phyloP scores from a whole-genome alignment of 2,329 filamentous ascomycete genomes.

The Emericellopsis atlantica region DNA sequence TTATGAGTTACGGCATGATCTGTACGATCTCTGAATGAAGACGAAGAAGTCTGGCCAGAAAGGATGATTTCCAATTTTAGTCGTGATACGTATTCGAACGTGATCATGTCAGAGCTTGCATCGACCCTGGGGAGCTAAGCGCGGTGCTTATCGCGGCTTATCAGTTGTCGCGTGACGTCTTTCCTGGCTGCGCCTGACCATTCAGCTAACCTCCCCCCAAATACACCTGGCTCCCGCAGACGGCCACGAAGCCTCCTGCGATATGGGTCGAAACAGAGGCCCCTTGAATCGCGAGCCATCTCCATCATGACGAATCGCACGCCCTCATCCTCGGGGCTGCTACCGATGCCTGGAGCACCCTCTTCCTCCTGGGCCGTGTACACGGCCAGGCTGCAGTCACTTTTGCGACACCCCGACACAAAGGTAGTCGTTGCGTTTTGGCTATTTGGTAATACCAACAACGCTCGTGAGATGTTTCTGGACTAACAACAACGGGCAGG shows the following conservation, averaged over 20 bases:
- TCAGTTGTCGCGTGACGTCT: too few relatives aligned
- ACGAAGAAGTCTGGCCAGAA: too few relatives aligned
- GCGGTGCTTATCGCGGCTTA: too few relatives aligned
- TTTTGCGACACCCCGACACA: constrained; percentile 56
- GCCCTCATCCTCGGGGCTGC: constrained; percentile 28
- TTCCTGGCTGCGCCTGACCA: not conserved
- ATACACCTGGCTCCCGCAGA: not conserved
- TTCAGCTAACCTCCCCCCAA: not conserved
- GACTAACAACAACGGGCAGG: constrained; percentile 11
- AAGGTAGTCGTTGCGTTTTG: constrained; percentile 75
- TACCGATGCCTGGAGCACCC: constrained; percentile 45
- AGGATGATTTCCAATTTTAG: too few relatives aligned
- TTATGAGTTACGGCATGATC: too few relatives aligned
- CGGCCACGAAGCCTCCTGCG: not conserved
- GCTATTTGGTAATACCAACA: constrained; percentile 63
- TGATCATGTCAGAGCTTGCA: too few relatives aligned
- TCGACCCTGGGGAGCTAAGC: too few relatives aligned
- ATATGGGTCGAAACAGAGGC: not conserved
- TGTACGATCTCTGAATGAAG: too few relatives aligned
- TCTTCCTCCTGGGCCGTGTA: constrained; percentile 65
- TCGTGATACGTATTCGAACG: too few relatives aligned
- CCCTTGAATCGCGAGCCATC: not conserved
- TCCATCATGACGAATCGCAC: constrained; percentile 22
- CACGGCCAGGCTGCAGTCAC: constrained; percentile 46
- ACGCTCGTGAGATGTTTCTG: not conserved